phyloP scores from a whole-genome alignment of 495 filamentous ascomycete genomes.

The Hypoxylon lienhwacheense region DNA sequence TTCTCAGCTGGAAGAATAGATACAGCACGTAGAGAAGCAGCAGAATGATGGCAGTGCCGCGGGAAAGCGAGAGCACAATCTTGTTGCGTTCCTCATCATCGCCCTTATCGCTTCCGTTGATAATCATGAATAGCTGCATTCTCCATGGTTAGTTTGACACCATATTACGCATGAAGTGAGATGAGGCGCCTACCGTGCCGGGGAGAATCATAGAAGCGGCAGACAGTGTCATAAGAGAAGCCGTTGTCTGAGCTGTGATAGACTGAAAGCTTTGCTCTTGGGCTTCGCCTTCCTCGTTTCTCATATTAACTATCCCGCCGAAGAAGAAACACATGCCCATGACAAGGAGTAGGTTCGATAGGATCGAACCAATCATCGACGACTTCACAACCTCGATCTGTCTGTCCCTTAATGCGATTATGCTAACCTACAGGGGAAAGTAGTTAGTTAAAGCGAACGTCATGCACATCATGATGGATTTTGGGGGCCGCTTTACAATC shows the following conservation, averaged over 20 bases:
- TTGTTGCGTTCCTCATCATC: slow-evolving; percentile 49
- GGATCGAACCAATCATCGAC: slow-evolving; percentile 95
- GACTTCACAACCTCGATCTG: slow-evolving; percentile 96
- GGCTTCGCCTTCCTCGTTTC: slow-evolving; percentile 44
- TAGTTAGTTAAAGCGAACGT: slow-evolving; percentile 22
- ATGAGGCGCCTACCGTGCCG: slow-evolving; percentile 65
- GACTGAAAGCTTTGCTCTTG: slow-evolving; percentile 77
- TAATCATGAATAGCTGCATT: slow-evolving; percentile 49
- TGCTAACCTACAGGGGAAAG: slow-evolving; percentile 74
- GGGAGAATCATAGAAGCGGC: slow-evolving; percentile 92
- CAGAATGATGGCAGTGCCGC: slow-evolving; percentile 86
- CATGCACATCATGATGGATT: slow-evolving; percentile 16
- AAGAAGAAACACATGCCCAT: slow-evolving; percentile 96
- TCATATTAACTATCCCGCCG: slow-evolving; percentile 69
- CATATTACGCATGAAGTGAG: neutral
- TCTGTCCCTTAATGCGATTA: slow-evolving; percentile 80
- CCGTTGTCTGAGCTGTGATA: slow-evolving; percentile 92
- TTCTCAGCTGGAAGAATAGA: slow-evolving; percentile 84
- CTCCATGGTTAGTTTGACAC: slow-evolving; percentile 9
- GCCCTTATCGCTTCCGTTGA: slow-evolving; percentile 36
- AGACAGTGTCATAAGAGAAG: slow-evolving; percentile 91
- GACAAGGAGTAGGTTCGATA: slow-evolving; percentile 94
- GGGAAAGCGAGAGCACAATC: slow-evolving; percentile 82
- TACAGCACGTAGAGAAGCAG: slow-evolving; percentile 87
- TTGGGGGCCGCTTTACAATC: slow-evolving; percentile 66